These are phyloP conservation scores for Phytophthora meadii DNA, from an alignment of 352 stramenopile genomes.

Conservation along the genomic window DNA sequence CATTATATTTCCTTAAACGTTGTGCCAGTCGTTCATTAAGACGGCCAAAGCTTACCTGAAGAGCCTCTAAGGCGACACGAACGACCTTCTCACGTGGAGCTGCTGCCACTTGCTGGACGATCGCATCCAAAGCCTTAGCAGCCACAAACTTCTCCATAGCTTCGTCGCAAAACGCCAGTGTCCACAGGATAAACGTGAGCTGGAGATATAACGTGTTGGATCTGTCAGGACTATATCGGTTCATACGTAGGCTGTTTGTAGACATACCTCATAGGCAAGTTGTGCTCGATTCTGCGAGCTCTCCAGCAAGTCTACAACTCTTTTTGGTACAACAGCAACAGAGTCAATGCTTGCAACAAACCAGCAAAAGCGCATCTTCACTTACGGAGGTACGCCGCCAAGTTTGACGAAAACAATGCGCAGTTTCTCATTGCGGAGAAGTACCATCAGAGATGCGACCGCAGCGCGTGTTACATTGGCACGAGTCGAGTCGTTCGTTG, in stretches of 20 bases:
- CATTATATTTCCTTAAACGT: not conserved
- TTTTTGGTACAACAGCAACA: constrained; percentile 21
- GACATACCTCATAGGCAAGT: constrained; percentile 92
- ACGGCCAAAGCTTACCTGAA: constrained; percentile 63
- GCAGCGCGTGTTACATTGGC: constrained; percentile 84
- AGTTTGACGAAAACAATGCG: constrained; percentile 92
- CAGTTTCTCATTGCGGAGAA: constrained; percentile 90
- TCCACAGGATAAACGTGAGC: constrained; percentile 97
- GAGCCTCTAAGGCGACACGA: constrained; percentile 93
- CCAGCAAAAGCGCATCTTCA: constrained; percentile 12
- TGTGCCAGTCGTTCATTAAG: not conserved
- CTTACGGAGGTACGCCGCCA: constrained; percentile 91
- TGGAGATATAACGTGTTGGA: constrained; percentile 32
- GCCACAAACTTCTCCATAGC: constrained; percentile 82
- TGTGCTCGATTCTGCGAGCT: constrained; percentile 90
- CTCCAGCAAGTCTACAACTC: constrained; percentile 77
- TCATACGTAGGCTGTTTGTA: no score
- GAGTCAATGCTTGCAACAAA: constrained; percentile 3
- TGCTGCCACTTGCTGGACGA: constrained; percentile 89
- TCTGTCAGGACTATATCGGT: no score
- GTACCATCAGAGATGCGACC: constrained; percentile 92
- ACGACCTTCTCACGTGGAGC: constrained; percentile 98
- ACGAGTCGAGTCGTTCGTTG: constrained; percentile 72
- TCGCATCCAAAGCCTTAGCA: constrained; percentile 66
- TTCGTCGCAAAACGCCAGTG: constrained; percentile 92